Evolutionary conservation across 2,329 filamentous ascomycete genomes (phyloP).

Genomic region (Alternaria sp.): DNA sequence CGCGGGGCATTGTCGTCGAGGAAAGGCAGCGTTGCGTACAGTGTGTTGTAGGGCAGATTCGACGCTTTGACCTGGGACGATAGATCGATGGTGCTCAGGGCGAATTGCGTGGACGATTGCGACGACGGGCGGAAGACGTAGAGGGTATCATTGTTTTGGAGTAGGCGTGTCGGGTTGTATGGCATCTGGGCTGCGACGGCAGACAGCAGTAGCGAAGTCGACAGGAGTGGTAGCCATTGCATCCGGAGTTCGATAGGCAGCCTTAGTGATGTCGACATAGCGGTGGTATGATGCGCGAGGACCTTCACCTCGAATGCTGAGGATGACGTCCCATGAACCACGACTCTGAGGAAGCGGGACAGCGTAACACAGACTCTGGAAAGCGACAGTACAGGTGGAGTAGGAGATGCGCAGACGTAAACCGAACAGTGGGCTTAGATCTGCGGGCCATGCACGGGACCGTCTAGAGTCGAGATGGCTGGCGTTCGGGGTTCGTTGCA

Average conservation of each 20-base stretch:
- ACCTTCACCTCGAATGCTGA: slow-evolving; percentile 29
- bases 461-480: slow-evolving; percentile 26
- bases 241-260: slow-evolving; percentile 1
- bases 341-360: slow-evolving; percentile 1
- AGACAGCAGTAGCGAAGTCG: not conserved
- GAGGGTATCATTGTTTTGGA: slow-evolving; percentile 64
- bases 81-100: slow-evolving; percentile 71
- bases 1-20: slow-evolving; percentile 57
- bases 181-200: slow-evolving; percentile 61
- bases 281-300: slow-evolving; percentile 13
- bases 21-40: slow-evolving; percentile 70
- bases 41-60: slow-evolving; percentile 51
- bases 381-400: slow-evolving; percentile 14
- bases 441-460: slow-evolving; percentile 42
- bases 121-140: slow-evolving; percentile 73
- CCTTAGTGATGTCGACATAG: slow-evolving; percentile 8
- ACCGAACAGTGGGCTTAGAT: slow-evolving; percentile 33
- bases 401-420: slow-evolving; percentile 6
- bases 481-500: slow-evolving; percentile 7
- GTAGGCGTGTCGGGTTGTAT: slow-evolving; percentile 78
- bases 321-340: slow-evolving; percentile 25
- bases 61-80: slow-evolving; percentile 63
- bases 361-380: not conserved
- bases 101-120: slow-evolving; percentile 52
- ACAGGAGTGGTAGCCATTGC: not conserved